Evolutionary conservation across 2,329 filamentous ascomycete genomes (phyloP).

Genomic region (Fusarium verrucosum): DNA sequence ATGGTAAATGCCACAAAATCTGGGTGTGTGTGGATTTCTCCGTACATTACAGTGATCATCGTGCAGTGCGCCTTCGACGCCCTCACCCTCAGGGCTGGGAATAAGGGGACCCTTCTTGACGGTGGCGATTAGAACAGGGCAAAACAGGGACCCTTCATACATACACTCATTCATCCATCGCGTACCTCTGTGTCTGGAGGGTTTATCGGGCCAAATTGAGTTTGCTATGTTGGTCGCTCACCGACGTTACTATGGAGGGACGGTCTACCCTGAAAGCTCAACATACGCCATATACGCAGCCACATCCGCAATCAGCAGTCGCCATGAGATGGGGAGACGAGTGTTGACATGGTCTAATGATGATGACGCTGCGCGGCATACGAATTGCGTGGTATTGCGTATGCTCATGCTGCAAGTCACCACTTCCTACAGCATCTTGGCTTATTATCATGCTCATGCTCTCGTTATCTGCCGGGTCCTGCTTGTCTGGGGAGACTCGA

Average conservation of each 20-base stretch:
- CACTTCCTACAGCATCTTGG: neutral
- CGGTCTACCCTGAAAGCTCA: slow-evolving; percentile 5
- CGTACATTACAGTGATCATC: slow-evolving; percentile 14
- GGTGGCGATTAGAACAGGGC: slow-evolving; percentile 24
- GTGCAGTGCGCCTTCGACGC: slow-evolving; percentile 19
- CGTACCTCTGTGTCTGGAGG: neutral
- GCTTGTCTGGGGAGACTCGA: slow-evolving; percentile 12
- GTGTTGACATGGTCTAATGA: slow-evolving; percentile 1
- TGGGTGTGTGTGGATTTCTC: slow-evolving; percentile 15
- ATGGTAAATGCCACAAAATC: slow-evolving; percentile 21
- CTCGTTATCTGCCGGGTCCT: slow-evolving; percentile 12
- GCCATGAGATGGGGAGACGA: neutral
- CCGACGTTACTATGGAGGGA: slow-evolving; percentile 26
- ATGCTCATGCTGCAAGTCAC: slow-evolving; percentile 25
- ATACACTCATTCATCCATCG: no score
- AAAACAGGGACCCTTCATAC: slow-evolving; percentile 32
- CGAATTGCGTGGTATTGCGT: slow-evolving; percentile 24
- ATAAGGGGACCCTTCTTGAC: slow-evolving; percentile 13
- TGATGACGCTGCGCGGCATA: slow-evolving; percentile 21
- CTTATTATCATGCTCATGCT: slow-evolving; percentile 10
- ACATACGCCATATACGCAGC: slow-evolving; percentile 25
- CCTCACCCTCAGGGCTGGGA: slow-evolving; percentile 11
- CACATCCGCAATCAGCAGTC: slow-evolving; percentile 21
- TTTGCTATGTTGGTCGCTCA: slow-evolving; percentile 14
- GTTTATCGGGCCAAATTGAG: neutral